These are phyloP conservation scores for Paxillus involutus DNA, from an alignment of 768 basidiomycete genomes.

Conservation along the genomic window DNA sequence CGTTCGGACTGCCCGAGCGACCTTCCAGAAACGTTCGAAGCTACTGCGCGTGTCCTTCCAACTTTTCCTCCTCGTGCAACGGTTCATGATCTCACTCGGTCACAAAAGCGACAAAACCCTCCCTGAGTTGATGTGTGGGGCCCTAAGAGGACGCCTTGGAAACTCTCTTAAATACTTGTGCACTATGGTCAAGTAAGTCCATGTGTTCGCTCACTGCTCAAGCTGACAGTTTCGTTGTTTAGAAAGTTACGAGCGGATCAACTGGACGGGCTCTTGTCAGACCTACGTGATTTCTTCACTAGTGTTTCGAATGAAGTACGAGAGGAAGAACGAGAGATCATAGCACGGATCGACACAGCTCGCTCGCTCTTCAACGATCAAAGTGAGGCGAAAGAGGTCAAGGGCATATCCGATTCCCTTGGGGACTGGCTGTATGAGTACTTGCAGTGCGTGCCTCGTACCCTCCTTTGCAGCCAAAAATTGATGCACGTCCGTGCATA, in stretches of 20 bases:
- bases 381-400: constrained; percentile 13
- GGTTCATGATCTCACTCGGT: constrained; percentile 43
- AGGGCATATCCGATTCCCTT: constrained; percentile 28
- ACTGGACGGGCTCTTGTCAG: constrained; percentile 38
- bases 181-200: constrained; percentile 46
- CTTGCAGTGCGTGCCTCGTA: constrained; percentile 41
- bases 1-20: constrained; percentile 38
- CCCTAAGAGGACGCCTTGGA: constrained; percentile 43
- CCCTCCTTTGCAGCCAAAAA: neutral
- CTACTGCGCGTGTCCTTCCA: constrained; percentile 48
- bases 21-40: constrained; percentile 32
- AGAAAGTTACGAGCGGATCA: constrained; percentile 43
- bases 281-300: constrained; percentile 40
- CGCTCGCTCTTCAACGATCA: constrained; percentile 15
- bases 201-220: neutral
- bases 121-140: constrained; percentile 44
- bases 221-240: constrained; percentile 16
- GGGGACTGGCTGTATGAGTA: constrained; percentile 53
- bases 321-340: constrained; percentile 32
- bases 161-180: constrained; percentile 47
- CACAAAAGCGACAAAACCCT: constrained; percentile 36
- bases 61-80: constrained; percentile 43
- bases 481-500: constrained; percentile 1
- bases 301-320: constrained; percentile 32
- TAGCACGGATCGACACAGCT: constrained; percentile 24